Percentiles rank a stretch among this genome's conserved stretches.
phyloP scores from a whole-genome alignment of 257 asterid genomes.

The Salvia miltiorrhiza region DNA sequence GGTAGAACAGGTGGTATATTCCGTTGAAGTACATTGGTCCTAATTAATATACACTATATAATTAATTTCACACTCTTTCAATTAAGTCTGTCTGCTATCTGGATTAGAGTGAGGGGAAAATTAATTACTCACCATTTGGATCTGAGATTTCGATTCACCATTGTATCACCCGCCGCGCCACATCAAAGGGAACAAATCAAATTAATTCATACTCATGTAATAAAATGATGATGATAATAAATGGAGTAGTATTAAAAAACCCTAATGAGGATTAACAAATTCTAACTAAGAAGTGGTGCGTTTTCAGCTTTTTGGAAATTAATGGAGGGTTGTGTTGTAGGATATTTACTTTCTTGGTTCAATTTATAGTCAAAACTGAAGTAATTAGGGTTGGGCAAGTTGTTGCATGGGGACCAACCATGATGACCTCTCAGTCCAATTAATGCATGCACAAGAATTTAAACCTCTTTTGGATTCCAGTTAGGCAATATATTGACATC shows the following conservation, averaged over 20 bases:
- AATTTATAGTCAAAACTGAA: background rate
- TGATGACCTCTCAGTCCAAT: background rate
- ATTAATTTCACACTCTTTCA: too few species aligned
- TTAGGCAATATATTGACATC: background rate
- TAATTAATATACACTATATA: too few species aligned
- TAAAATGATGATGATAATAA: too few species aligned
- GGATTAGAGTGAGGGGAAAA: too few species aligned
- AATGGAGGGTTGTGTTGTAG: too few species aligned
- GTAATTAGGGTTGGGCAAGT: background rate
- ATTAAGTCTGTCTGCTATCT: too few species aligned
- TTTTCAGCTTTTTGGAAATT: too few species aligned
- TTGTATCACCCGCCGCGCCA: slow-evolving; percentile 5
- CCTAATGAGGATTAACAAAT: too few species aligned
- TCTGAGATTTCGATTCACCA: slow-evolving; percentile 31
- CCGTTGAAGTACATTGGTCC: slow-evolving; percentile 88
- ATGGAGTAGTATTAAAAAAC: too few species aligned
- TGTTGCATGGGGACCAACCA: slow-evolving; percentile 7
- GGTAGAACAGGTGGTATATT: slow-evolving; percentile 80
- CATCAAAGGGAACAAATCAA: slow-evolving; percentile 23
- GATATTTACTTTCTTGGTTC: background rate
- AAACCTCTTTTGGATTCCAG: background rate
- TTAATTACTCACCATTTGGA: slow-evolving; percentile 54
- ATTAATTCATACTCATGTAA: too few species aligned
- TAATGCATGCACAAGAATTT: background rate
- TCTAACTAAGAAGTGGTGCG: too few species aligned